A percentile compares a stretch with the other conserved stretches of the same genome.
These are phyloP conservation scores for Pilobolus umbonatus DNA, from an alignment of 192 early-diverging fungal species.

Conservation along the genomic window DNA sequence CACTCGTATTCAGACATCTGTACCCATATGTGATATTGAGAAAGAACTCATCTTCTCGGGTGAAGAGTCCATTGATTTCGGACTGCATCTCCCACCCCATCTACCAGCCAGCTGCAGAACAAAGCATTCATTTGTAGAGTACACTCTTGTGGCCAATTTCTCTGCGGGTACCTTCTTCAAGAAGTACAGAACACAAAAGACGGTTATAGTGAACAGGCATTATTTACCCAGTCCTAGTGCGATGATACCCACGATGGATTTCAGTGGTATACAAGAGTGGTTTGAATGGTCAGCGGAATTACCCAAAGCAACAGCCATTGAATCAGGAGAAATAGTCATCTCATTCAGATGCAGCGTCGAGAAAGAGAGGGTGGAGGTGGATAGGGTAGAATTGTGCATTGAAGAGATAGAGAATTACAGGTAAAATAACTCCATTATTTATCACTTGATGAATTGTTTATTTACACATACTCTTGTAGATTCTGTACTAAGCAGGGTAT, in stretches of 20 bases:
- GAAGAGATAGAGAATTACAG: conserved; percentile 31
- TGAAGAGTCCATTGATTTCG: conserved; percentile 28
- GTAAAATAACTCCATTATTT: conserved; percentile 7
- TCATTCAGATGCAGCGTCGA: conserved; percentile 35
- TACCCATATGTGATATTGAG: conserved; percentile 31
- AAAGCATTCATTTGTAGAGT: conserved; percentile 30
- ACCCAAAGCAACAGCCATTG: conserved; percentile 31
- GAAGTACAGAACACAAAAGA: conserved; percentile 24
- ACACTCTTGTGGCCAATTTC: conserved; percentile 29
- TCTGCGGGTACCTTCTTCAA: conserved; percentile 34
- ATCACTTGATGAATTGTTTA: neutral
- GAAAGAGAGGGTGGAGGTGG: conserved; percentile 32
- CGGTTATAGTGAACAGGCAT: conserved; percentile 25
- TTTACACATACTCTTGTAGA: conserved; percentile 10
- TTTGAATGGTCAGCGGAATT: conserved; percentile 33
- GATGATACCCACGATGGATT: conserved; percentile 27
- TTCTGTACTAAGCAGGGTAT: conserved; percentile 22
- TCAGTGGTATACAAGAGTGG: conserved; percentile 28
- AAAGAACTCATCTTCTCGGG: conserved; percentile 35
- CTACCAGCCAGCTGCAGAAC: conserved; percentile 28
- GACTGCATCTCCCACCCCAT: conserved; percentile 30
- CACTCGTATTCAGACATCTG: conserved; percentile 13
- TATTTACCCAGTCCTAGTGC: conserved; percentile 32
- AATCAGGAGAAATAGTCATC: conserved; percentile 30
- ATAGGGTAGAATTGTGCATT: conserved; percentile 22